phyloP scores from a whole-genome alignment of 805 yeast species.

The Candida loeiensis region DNA sequence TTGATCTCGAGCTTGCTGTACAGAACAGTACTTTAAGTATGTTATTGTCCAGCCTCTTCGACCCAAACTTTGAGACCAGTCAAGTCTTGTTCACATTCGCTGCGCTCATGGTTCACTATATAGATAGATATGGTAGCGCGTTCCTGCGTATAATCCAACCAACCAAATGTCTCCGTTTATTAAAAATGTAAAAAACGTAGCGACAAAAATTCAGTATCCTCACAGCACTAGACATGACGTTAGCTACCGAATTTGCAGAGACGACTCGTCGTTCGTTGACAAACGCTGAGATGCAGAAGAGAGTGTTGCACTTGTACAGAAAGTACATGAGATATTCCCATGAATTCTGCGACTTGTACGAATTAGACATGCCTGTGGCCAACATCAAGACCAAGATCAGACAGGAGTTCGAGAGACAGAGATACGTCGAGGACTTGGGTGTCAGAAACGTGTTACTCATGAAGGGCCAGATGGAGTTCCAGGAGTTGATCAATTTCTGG shows the following conservation, averaged over 20 bases:
- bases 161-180: slow-evolving; percentile 14
- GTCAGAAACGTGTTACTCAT: slow-evolving; percentile 66
- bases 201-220: slow-evolving; percentile 4
- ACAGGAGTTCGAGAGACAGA: slow-evolving; percentile 84
- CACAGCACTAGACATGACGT: slow-evolving; percentile 54
- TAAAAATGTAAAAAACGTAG: slow-evolving; percentile 4
- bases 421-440: slow-evolving; percentile 65
- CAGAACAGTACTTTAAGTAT: too few relatives aligned
- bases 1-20: too few relatives aligned
- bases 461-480: slow-evolving; percentile 89
- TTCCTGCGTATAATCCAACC: slow-evolving; percentile 10
- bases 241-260: slow-evolving; percentile 82
- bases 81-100: too few relatives aligned
- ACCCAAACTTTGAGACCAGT: too few relatives aligned
- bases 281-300: slow-evolving; percentile 55
- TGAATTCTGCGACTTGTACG: slow-evolving; percentile 60
- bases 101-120: too few relatives aligned
- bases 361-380: slow-evolving; percentile 73
- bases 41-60: too few relatives aligned
- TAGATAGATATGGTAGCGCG: slow-evolving; percentile 2
- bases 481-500: slow-evolving; percentile 86
- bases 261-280: slow-evolving; percentile 66
- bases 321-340: slow-evolving; percentile 62
- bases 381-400: slow-evolving; percentile 78
- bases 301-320: slow-evolving; percentile 71